Evolutionary conservation across 768 basidiomycete species (phyloP).

Genomic region (Russula compacta): DNA sequence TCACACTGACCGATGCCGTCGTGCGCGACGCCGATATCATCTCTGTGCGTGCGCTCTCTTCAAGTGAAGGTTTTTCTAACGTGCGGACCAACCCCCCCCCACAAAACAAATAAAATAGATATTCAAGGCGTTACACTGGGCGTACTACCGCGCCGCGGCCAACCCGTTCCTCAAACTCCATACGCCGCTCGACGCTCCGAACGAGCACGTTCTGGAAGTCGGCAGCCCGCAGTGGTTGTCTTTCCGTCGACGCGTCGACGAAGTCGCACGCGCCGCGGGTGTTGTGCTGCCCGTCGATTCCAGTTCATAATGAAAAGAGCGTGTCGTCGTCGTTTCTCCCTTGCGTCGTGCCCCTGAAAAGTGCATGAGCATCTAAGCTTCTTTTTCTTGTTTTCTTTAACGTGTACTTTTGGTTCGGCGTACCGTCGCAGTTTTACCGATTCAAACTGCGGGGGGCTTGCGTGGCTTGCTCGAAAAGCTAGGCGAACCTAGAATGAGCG

Average conservation of each 20-base stretch:
- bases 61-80: too few relatives aligned
- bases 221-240: slow-evolving; percentile 60
- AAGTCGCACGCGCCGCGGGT: slow-evolving; percentile 55
- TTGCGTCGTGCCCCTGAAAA: not conserved
- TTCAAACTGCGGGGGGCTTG: slow-evolving; percentile 7
- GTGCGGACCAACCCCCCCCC: not conserved
- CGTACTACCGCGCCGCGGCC: slow-evolving; percentile 72
- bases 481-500: slow-evolving; percentile 44
- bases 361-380: not conserved
- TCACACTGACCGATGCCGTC: slow-evolving; percentile 73
- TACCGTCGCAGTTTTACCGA: slow-evolving; percentile 5
- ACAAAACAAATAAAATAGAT: slow-evolving; percentile 39
- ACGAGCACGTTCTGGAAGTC: slow-evolving; percentile 40
- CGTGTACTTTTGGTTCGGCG: slow-evolving; percentile 4
- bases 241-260: slow-evolving; percentile 65
- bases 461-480: slow-evolving; percentile 8
- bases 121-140: slow-evolving; percentile 84
- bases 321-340: slow-evolving; percentile 18
- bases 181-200: slow-evolving; percentile 24
- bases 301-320: slow-evolving; percentile 4
- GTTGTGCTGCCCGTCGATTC: slow-evolving; percentile 27
- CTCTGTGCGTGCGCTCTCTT: slow-evolving; percentile 39
- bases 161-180: slow-evolving; percentile 81
- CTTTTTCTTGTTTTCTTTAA: not conserved
- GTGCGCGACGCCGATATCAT: slow-evolving; percentile 74